Evolutionary conservation across 2,329 filamentous ascomycete genomes (phyloP), one percentile per base, ranked within the genome.

Genomic region (Phialophora expanda): DNA sequence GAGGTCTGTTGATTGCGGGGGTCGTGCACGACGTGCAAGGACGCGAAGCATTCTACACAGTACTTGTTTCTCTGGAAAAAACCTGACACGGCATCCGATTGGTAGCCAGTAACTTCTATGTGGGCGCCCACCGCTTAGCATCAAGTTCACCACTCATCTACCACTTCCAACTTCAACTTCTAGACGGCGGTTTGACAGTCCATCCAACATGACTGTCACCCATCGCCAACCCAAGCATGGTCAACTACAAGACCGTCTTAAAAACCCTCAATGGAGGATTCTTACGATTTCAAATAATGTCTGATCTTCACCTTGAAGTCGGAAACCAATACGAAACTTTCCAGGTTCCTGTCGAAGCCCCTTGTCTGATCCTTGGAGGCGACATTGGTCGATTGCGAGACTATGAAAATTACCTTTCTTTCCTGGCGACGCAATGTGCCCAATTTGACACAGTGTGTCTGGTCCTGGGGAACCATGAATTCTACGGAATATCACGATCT

Each of bases 401-500:
- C 57, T 74, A 74, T 53, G 55, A 73, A 8, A 50, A 30, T 9
- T 71, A 69, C 64, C 66, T 64, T 20, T 61, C 63, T 11, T 77
- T 78, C 61, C 69, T 78, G 5, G 54, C 34, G 4, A 61, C 41
- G 14, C 71, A 73, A 46, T 74, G 73, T 51, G 44, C 64, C 32
- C 66, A 68, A 8, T 78, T 75, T 55, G 63, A 72, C 3, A 20
- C 57, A 2, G 74, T 79, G 5, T 73, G 73, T 41, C 66, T 77
- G 9, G 67, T 78, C 7, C 74, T 77, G 1, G 76, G 77, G 11
- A 78, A 78, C 62, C 77, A 78, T 58, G 77, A 78, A 53, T 78
- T 78, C 69, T 78, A 77, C 48, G 74, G 67, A 12, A 22, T 68
- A 1, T 55, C 72, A 4, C 72, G 73, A 38, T 55, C 64, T 17